A percentile compares a stretch with the other conserved stretches of the same genome.
Conservation (phyloP, 163 green algal genomes). For the Chlorella variabilis region DNA sequence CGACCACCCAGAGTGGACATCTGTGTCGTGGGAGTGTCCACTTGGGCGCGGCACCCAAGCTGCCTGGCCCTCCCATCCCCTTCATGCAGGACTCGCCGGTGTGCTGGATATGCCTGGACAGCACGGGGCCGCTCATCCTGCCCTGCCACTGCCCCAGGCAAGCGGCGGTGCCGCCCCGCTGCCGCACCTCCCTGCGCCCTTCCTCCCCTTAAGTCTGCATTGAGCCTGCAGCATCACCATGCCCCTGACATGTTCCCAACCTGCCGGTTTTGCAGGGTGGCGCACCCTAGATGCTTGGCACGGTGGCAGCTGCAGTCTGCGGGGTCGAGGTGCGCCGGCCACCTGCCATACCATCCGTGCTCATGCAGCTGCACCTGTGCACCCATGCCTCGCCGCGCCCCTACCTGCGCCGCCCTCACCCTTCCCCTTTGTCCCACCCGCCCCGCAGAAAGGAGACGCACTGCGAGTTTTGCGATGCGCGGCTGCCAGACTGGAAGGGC, state of each 20-base stretch:
- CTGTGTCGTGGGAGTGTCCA: not conserved
- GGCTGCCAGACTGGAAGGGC: slow-evolving; percentile 85
- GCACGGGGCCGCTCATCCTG: slow-evolving; percentile 49
- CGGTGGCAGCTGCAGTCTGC: slow-evolving; percentile 60
- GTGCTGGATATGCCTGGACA: slow-evolving; percentile 90
- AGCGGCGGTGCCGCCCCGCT: slow-evolving; percentile 1
- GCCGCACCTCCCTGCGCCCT: no score
- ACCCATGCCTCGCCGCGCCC: no score
- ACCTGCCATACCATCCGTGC: no score
- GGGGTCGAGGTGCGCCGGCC: slow-evolving; percentile 31
- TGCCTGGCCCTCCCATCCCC: no score
- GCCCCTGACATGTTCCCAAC: not conserved
- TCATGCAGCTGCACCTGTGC: not conserved
- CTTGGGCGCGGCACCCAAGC: no score
- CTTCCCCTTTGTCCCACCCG: not conserved
- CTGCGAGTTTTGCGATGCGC: slow-evolving; percentile 88
- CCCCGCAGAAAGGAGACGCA: slow-evolving; percentile 77
- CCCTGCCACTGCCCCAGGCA: slow-evolving; percentile 82
- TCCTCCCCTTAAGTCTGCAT: slow-evolving; percentile 37
- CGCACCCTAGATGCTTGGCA: slow-evolving; percentile 43
- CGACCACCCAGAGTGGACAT: no score
- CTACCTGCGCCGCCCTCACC: not conserved
- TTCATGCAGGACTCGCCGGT: slow-evolving; percentile 67
- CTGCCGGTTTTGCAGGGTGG: not conserved
- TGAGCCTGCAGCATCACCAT: slow-evolving; percentile 40